Conservation (phyloP, 2,329 filamentous ascomycete species). For the Fusarium sp. region DNA sequence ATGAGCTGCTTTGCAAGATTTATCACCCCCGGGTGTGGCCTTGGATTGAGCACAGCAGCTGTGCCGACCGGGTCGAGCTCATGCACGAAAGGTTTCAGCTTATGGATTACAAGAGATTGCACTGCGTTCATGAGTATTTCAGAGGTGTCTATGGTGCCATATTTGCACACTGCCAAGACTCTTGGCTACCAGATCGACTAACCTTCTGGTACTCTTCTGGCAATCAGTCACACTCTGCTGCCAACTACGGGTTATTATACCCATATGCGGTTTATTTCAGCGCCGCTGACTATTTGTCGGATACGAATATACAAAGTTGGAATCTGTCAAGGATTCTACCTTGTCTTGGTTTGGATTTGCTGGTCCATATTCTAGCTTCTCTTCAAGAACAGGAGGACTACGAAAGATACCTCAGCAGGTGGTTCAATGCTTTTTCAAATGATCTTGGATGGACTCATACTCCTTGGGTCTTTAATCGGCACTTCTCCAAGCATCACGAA, state of each 20-base stretch:
- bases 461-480: not conserved
- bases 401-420: not conserved
- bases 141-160: not conserved
- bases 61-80: too few relatives aligned
- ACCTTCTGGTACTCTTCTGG: not conserved
- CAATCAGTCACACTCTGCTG: not conserved
- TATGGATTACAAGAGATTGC: not conserved
- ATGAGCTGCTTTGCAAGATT: slow-evolving; percentile 15
- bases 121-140: slow-evolving; percentile 7
- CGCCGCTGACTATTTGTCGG: not conserved
- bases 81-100: not conserved
- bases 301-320: not conserved
- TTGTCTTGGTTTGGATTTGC: not conserved
- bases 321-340: not conserved
- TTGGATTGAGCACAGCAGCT: not conserved
- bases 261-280: not conserved
- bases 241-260: not conserved
- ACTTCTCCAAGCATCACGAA: not conserved
- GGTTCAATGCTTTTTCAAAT: not conserved
- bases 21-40: not conserved
- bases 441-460: not conserved
- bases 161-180: not conserved
- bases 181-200: slow-evolving; percentile 8
- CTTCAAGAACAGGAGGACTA: not conserved
- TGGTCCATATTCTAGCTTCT: not conserved